Evolutionary conservation across 208 protist genomes (phyloP).

Genomic region (Polymyxa betae): DNA sequence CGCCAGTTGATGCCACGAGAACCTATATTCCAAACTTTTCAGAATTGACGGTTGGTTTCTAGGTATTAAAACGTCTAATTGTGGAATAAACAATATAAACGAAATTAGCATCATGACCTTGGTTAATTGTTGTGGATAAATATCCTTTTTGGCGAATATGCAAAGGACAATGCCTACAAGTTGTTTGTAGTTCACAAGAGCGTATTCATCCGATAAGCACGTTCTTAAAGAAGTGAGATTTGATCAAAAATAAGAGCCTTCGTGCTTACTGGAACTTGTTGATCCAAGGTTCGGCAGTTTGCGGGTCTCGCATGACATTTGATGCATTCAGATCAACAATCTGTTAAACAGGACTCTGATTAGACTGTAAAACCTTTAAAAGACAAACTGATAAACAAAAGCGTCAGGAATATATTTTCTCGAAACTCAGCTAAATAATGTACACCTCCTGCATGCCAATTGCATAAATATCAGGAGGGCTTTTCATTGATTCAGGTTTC

Average conservation of each 20-base stretch:
- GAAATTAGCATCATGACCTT: too few species aligned
- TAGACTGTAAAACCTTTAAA: not conserved
- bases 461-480: not conserved
- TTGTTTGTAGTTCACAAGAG: not conserved
- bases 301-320: constrained; percentile 5
- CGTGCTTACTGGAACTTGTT: not conserved
- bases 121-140: not conserved
- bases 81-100: too few species aligned
- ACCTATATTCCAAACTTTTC: too few species aligned
- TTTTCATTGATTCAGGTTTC: not conserved
- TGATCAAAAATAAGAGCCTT: not conserved
- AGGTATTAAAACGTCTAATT: too few species aligned
- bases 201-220: not conserved
- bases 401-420: too few species aligned
- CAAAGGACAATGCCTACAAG: constrained; percentile 6
- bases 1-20: not conserved
- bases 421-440: too few species aligned
- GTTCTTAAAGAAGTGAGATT: not conserved
- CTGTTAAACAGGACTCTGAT: not conserved
- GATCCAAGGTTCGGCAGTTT: not conserved
- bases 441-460: constrained; percentile 9
- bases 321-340: constrained; percentile 3
- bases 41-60: too few species aligned
- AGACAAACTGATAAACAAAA: too few species aligned
- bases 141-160: constrained; percentile 13